Evolutionary conservation across 1,284 basidiomycete species (phyloP).

Genomic region (Pyrrhoderma lamaoense): DNA sequence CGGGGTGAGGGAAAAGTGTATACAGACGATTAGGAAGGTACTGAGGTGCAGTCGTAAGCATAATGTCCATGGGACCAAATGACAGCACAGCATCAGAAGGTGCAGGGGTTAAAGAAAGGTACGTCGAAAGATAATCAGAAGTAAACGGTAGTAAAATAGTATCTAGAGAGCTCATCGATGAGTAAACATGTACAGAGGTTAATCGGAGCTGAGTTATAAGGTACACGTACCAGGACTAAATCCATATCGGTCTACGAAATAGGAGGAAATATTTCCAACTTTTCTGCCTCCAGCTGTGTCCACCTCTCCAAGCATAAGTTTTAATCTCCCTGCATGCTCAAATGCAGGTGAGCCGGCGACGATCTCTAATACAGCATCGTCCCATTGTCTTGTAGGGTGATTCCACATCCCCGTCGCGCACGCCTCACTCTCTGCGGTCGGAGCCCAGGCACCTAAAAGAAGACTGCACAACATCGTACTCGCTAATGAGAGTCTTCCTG

Average conservation of each 20-base stretch:
- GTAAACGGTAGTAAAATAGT: slow-evolving; percentile 70
- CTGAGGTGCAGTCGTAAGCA: slow-evolving; percentile 64
- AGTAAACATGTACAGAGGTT: slow-evolving; percentile 15
- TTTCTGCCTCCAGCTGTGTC: slow-evolving; percentile 50
- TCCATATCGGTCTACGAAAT: slow-evolving; percentile 71
- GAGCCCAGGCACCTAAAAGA: slow-evolving; percentile 61
- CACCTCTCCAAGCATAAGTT: slow-evolving; percentile 70
- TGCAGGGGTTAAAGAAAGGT: slow-evolving; percentile 66
- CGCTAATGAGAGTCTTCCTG: slow-evolving; percentile 61
- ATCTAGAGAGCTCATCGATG: slow-evolving; percentile 35
- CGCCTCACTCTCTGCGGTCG: slow-evolving; percentile 69
- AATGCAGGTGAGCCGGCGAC: slow-evolving; percentile 52
- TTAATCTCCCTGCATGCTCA: slow-evolving; percentile 61
- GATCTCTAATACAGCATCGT: slow-evolving; percentile 67
- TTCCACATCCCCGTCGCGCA: slow-evolving; percentile 71
- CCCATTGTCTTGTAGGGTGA: slow-evolving; percentile 60
- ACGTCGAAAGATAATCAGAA: slow-evolving; percentile 63
- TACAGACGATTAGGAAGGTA: slow-evolving; percentile 65
- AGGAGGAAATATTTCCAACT: slow-evolving; percentile 59
- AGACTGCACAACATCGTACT: slow-evolving; percentile 66
- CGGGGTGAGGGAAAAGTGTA: slow-evolving; percentile 67
- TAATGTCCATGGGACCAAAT: slow-evolving; percentile 71
- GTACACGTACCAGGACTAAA: slow-evolving; percentile 59
- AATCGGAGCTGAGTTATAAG: not conserved
- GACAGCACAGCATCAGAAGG: slow-evolving; percentile 63